These are phyloP conservation scores for Petunia secreta DNA, from an alignment of 257 asterid genomes.

Conservation along the genomic window DNA sequence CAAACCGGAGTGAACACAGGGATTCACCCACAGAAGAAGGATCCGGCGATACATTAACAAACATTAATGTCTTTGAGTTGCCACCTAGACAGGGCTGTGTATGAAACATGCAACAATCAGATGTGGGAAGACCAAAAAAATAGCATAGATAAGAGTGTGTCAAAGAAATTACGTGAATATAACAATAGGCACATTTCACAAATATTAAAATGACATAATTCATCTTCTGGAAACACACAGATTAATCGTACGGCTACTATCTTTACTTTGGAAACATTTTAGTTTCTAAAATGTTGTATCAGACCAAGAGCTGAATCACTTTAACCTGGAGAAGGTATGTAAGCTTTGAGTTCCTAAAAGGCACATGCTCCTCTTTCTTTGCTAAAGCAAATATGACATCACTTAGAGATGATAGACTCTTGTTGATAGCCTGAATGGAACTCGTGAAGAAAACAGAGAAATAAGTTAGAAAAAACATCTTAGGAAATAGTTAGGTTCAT, in stretches of 20 bases:
- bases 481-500: not conserved
- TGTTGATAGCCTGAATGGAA: conserved; percentile 77
- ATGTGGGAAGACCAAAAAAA: not conserved
- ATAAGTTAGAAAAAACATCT: not conserved
- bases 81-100: conserved; percentile 98
- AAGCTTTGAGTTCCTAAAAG: conserved; percentile 90
- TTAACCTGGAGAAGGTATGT: conserved; percentile 98
- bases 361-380: conserved; percentile 93
- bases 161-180: not conserved
- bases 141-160: not conserved
- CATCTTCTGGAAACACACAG: not conserved
- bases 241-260: not conserved
- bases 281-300: not conserved
- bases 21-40: conserved; percentile 85
- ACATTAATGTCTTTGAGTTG: conserved; percentile 90
- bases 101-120: conserved; percentile 16
- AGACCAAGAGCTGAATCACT: not conserved
- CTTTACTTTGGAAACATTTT: not conserved
- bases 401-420: conserved; percentile 83
- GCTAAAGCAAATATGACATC: conserved; percentile 97
- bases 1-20: conserved; percentile 93
- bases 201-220: not conserved
- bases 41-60: conserved; percentile 89
- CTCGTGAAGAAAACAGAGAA: not conserved
- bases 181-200: not conserved